phyloP scores from a whole-genome alignment of 148 eudicot species.

The Camellia japonica region DNA sequence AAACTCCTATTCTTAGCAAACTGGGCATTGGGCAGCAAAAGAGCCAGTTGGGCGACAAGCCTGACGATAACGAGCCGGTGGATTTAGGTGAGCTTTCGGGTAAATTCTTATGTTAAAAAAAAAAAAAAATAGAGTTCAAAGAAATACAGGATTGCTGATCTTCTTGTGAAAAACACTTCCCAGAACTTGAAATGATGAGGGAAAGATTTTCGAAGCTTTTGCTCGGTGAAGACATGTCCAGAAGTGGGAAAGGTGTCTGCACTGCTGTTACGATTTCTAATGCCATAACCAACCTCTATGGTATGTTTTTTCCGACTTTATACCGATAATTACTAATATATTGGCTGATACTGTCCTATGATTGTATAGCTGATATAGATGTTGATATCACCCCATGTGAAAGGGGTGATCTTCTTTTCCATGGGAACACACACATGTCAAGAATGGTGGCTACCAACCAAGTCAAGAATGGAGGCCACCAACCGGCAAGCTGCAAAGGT shows the following conservation, averaged over 20 bases:
- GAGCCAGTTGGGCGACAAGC: constrained; percentile 34
- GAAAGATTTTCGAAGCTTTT: constrained; percentile 91
- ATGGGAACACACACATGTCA: too few relatives aligned
- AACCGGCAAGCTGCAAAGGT: too few relatives aligned
- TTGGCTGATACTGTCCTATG: too few relatives aligned
- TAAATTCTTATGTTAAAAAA: neutral
- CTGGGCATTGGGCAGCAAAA: constrained; percentile 53
- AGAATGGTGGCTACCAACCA: too few relatives aligned
- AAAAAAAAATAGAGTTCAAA: neutral
- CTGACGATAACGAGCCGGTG: constrained; percentile 34
- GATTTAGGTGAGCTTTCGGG: constrained; percentile 50
- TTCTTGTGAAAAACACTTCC: neutral
- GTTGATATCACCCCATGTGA: too few relatives aligned
- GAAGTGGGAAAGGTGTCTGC: constrained; percentile 89
- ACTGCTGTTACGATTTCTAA: constrained; percentile 83
- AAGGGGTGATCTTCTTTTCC: too few relatives aligned
- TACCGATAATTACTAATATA: too few relatives aligned
- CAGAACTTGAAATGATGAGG: constrained; percentile 89
- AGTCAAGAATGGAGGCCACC: too few relatives aligned
- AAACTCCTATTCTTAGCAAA: constrained; percentile 61
- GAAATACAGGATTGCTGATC: too few relatives aligned
- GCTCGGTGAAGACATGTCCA: constrained; percentile 98
- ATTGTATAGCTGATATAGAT: too few relatives aligned
- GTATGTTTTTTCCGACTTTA: constrained; percentile 25
- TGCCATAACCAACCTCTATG: constrained; percentile 95